Percentiles rank a stretch among this genome's conserved stretches.
Evolutionary conservation across 805 yeast species (phyloP).

Genomic region (Candida quercuum): DNA sequence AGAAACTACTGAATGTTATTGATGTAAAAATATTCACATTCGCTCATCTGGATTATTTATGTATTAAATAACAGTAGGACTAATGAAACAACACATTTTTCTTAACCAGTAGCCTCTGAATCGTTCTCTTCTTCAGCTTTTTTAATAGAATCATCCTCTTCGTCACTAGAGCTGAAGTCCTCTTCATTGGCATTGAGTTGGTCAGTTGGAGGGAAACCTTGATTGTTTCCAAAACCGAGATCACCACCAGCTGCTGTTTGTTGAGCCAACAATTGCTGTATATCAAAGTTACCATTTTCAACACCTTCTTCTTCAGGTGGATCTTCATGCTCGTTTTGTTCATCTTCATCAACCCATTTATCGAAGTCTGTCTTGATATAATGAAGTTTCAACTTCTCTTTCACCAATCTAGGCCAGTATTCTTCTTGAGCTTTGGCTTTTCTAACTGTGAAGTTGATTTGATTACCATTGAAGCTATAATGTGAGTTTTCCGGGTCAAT

Average conservation of each 20-base stretch:
- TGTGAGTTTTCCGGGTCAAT: constrained; percentile 62
- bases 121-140: background rate
- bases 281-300: constrained; percentile 11
- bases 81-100: no score
- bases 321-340: constrained; percentile 50
- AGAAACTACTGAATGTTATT: no score
- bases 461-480: constrained; percentile 50
- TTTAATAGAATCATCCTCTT: constrained; percentile 22
- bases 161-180: constrained; percentile 28
- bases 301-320: constrained; percentile 22
- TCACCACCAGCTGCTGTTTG: constrained; percentile 29
- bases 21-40: no score
- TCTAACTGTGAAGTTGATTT: constrained; percentile 57
- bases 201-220: no score
- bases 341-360: constrained; percentile 98
- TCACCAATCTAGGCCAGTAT: constrained; percentile 94
- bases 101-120: no score
- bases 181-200: constrained; percentile 19
- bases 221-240: constrained; percentile 31
- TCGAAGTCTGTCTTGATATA: constrained; percentile 92
- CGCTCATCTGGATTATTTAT: no score
- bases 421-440: constrained; percentile 67
- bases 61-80: no score
- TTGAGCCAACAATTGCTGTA: constrained; percentile 30
- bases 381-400: constrained; percentile 74